These are phyloP conservation scores for Aspergillus viridinutans DNA, from an alignment of 2,329 filamentous ascomycete species.

Conservation along the genomic window DNA sequence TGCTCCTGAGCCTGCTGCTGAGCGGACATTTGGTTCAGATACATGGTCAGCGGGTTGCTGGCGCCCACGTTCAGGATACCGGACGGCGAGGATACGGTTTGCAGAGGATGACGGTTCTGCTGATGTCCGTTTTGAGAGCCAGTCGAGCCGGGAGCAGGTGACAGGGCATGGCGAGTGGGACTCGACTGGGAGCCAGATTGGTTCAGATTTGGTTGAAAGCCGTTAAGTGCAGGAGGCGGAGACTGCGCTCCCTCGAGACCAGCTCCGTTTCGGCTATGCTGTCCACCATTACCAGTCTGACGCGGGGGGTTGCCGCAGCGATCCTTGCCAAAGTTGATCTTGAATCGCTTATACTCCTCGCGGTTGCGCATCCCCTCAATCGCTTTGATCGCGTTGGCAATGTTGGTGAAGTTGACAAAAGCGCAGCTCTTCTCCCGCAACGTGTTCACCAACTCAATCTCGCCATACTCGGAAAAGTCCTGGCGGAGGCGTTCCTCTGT, in stretches of 20 bases:
- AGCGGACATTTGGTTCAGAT: slow-evolving; percentile 70
- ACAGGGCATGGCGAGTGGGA: slow-evolving; percentile 53
- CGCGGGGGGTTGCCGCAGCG: slow-evolving; percentile 93
- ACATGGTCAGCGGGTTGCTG: slow-evolving; percentile 90
- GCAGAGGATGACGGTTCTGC: slow-evolving; percentile 56
- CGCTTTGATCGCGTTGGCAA: slow-evolving; percentile 98
- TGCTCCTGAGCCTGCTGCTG: slow-evolving; percentile 63
- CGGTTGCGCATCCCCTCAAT: slow-evolving; percentile 93
- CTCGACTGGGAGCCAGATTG: slow-evolving; percentile 57
- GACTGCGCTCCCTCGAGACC: slow-evolving; percentile 52
- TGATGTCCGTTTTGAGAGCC: slow-evolving; percentile 50
- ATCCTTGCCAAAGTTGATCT: slow-evolving; percentile 99
- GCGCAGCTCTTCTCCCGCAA: slow-evolving; percentile 98
- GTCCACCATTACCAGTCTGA: slow-evolving; percentile 66
- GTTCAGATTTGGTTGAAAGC: slow-evolving; percentile 52
- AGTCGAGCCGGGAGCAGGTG: slow-evolving; percentile 52
- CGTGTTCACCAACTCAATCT: slow-evolving; percentile 96
- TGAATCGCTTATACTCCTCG: slow-evolving; percentile 97
- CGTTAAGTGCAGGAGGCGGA: slow-evolving; percentile 53
- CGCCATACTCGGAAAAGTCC: slow-evolving; percentile 95
- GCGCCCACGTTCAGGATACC: slow-evolving; percentile 72
- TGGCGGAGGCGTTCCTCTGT: slow-evolving; percentile 91
- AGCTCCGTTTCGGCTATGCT: slow-evolving; percentile 61
- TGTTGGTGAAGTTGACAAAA: slow-evolving; percentile 99
- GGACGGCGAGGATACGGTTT: slow-evolving; percentile 55